These are phyloP conservation scores for Artemisia tridentata DNA, from an alignment of 129 eudicot genomes.

Conservation along the genomic window DNA sequence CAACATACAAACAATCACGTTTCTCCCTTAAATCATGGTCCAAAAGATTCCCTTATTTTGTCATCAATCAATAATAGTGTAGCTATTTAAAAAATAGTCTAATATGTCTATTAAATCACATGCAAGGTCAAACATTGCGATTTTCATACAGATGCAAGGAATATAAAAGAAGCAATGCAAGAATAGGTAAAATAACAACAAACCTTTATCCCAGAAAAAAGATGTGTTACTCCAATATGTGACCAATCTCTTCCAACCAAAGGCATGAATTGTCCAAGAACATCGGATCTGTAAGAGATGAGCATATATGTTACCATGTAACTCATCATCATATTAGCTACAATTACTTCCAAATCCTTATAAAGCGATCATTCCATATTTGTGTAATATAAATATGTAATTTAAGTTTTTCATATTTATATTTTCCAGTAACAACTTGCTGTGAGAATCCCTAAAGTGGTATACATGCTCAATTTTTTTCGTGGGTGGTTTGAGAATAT, in stretches of 20 bases:
- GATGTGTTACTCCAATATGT: conserved; percentile 95
- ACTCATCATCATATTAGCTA: not conserved
- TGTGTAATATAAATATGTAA: not conserved
- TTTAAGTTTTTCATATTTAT: not conserved
- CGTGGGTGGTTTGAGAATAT: not conserved
- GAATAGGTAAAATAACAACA: conserved; percentile 12
- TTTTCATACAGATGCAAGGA: not conserved
- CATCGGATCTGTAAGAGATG: conserved; percentile 74
- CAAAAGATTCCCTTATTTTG: not conserved
- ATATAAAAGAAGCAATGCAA: not conserved
- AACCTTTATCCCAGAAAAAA: conserved; percentile 94
- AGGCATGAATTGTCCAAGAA: conserved; percentile 99
- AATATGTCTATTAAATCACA: conserved; percentile 7
- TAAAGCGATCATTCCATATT: not conserved
- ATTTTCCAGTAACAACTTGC: not conserved
- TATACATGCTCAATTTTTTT: conserved; percentile 7
- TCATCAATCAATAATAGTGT: not conserved
- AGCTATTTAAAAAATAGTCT: not conserved
- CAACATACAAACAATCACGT: not conserved
- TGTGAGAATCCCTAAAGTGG: not conserved
- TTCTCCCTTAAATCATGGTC: not conserved
- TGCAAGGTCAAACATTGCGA: not conserved
- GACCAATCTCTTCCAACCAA: conserved; percentile 99
- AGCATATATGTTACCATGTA: conserved; percentile 4
- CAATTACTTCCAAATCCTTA: too few species aligned